A percentile compares a stretch with the other conserved stretches of the same genome.
phyloP scores from a whole-genome alignment of 2,329 filamentous ascomycete genomes.

The Venturia pyrina region DNA sequence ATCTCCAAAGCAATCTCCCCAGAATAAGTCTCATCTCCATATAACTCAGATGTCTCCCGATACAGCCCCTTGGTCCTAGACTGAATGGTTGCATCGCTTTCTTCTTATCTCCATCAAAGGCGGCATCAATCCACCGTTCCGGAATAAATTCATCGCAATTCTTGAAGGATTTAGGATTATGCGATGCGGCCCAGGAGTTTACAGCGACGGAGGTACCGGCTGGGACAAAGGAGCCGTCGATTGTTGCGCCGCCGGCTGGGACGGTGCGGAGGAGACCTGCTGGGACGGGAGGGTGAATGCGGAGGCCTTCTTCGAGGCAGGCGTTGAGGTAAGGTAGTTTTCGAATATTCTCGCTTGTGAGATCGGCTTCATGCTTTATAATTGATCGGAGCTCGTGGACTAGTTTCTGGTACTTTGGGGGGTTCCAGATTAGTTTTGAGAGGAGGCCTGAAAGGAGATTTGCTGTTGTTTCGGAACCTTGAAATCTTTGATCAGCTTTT shows the following conservation, averaged over 20 bases:
- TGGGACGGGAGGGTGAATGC: slow-evolving; percentile 37
- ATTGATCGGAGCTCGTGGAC: slow-evolving; percentile 7
- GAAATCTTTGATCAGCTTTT: background rate
- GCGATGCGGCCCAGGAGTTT: slow-evolving; percentile 19
- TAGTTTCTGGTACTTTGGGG: slow-evolving; percentile 7
- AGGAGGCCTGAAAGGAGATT: slow-evolving; percentile 13
- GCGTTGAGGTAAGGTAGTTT: slow-evolving; percentile 33
- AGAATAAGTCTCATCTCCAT: slow-evolving; percentile 25
- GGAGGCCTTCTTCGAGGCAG: slow-evolving; percentile 36
- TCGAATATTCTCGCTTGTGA: slow-evolving; percentile 9
- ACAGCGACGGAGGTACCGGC: slow-evolving; percentile 18
- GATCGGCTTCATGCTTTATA: slow-evolving; percentile 11
- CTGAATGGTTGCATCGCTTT: slow-evolving; percentile 26
- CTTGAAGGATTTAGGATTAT: slow-evolving; percentile 20
- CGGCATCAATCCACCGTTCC: slow-evolving; percentile 25
- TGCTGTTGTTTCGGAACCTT: slow-evolving; percentile 14
- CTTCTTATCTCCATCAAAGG: slow-evolving; percentile 18
- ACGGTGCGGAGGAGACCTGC: slow-evolving; percentile 27
- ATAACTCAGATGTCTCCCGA: slow-evolving; percentile 24
- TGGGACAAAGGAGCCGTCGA: slow-evolving; percentile 11
- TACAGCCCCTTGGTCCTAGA: slow-evolving; percentile 23
- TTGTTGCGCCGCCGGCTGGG: slow-evolving; percentile 10
- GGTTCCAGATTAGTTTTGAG: slow-evolving; percentile 11
- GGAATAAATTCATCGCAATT: slow-evolving; percentile 26
- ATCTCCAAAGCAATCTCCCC: slow-evolving; percentile 25